Evolutionary conservation across 2,329 filamentous ascomycete species (phyloP).

Genomic region (Fusarium xylarioides): DNA sequence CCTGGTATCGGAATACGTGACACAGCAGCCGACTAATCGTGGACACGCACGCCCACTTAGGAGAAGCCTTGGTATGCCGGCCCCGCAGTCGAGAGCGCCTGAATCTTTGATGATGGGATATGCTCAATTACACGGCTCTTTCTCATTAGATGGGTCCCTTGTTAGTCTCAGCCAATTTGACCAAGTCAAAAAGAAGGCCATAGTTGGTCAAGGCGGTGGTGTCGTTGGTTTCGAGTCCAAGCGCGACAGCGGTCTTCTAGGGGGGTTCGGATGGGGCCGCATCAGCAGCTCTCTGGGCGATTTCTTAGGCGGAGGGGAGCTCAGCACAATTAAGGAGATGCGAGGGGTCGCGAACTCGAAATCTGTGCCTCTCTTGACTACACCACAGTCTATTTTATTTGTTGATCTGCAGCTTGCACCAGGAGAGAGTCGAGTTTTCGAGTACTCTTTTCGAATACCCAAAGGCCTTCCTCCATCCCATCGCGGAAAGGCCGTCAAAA

Average conservation of each 20-base stretch:
- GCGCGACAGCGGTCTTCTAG: conserved; percentile 80
- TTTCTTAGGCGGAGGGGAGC: conserved; percentile 83
- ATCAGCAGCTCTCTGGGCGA: conserved; percentile 90
- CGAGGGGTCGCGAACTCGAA: conserved; percentile 85
- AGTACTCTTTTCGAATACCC: conserved; percentile 86
- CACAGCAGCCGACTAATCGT: conserved; percentile 57
- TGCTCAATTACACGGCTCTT: conserved; percentile 91
- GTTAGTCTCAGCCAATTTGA: conserved; percentile 92
- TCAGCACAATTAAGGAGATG: conserved; percentile 96
- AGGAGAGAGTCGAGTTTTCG: conserved; percentile 87
- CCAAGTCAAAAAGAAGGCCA: conserved; percentile 93
- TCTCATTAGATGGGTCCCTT: conserved; percentile 89
- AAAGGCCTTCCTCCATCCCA: conserved; percentile 91
- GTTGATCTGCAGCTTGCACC: conserved; percentile 89
- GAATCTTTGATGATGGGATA: conserved; percentile 98
- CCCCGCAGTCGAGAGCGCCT: conserved; percentile 60
- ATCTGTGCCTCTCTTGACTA: conserved; percentile 90
- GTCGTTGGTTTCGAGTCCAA: conserved; percentile 85
- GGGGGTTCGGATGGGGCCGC: conserved; percentile 86
- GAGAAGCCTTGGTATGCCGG: conserved; percentile 55
- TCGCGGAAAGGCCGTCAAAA: conserved; percentile 92
- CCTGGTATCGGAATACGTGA: conserved; percentile 85
- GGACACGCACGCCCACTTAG: conserved; percentile 54
- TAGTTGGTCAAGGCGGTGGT: conserved; percentile 86
- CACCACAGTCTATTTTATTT: conserved; percentile 94